Base-by-base conservation (phyloP, 495 filamentous ascomycete genomes). In the Tricharina praecox region DNA sequence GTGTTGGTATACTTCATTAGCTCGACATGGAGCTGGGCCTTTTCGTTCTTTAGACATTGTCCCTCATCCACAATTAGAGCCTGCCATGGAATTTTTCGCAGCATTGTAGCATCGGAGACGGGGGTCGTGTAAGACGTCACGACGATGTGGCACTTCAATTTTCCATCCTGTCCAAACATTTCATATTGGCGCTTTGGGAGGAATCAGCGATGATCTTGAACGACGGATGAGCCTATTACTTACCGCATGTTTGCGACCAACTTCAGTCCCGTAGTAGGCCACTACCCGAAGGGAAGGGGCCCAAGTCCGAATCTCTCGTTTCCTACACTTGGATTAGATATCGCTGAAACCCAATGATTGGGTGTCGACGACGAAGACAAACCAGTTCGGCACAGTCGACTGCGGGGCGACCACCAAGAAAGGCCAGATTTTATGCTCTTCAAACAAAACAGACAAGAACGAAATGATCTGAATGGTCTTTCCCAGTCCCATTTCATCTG, bases 401-500 rank as follows among this genome's bases (percentile, higher is more conserved):
- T 96, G 95, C 0, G 92, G 92, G 1, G 87, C 86, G 11, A 96
- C 84, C 4, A 96, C 69, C 8, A 99, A 67, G 59, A 96, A 99
- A 0, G 92, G 92, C 74, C 81, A 99, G 60, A 84, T 82, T 39
- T 70, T 70, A 34, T 88, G 85, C 25, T 83, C 76, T 52, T 82
- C 69, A 23, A 82, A 72, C n/a, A 99, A 63, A 11, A 81, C 75
- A 7, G 81, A 74, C 7, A 99, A 66, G 42, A 93, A 73, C 2
- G 76, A 77, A 46, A 99, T 86, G 42, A 95, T 75, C 61, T 99
- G 92, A 39, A 99, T 82, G 0, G 92, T 99, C 68, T 99, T 99
- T 21, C 92, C 92, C 8, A 99, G 75, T 3, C 92, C 92, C 92
- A 99, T 99, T 60, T 99, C 92, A 55, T 99, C 92, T 1, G 92